Conservation (phyloP, 495 filamentous ascomycete genomes). For the Pyrenopolyporus hunteri region DNA sequence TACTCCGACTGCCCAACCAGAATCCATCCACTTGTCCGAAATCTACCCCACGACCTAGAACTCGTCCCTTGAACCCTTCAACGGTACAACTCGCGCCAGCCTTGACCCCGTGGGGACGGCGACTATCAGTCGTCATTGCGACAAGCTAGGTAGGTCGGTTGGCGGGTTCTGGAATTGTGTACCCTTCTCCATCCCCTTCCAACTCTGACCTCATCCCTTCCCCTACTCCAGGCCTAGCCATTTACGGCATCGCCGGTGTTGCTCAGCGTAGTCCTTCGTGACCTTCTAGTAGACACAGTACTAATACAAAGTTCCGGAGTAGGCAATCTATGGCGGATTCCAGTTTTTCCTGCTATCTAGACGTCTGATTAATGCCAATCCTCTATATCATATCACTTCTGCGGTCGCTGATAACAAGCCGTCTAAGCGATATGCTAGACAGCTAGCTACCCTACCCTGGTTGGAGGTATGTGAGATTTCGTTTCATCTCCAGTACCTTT, state of each 20-base stretch:
- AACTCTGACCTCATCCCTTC: constrained; percentile 28
- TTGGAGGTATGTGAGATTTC: constrained; percentile 39
- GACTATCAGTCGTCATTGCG: constrained; percentile 24
- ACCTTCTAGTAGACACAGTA: constrained; percentile 19
- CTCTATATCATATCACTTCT: constrained; percentile 17
- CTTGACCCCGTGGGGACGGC: constrained; percentile 36
- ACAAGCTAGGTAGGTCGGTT: constrained; percentile 17
- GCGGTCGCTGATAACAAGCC: constrained; percentile 12
- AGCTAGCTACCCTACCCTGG: constrained; percentile 11
- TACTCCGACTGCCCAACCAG: constrained; percentile 47
- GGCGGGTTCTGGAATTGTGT: constrained; percentile 23
- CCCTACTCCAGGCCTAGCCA: constrained; percentile 12
- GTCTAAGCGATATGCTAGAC: constrained; percentile 14
- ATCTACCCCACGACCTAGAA: constrained; percentile 40
- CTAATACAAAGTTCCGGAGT: constrained; percentile 28
- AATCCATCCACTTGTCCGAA: constrained; percentile 51
- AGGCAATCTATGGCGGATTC: constrained; percentile 11
- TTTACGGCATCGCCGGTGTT: constrained; percentile 9
- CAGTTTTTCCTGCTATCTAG: constrained; percentile 3
- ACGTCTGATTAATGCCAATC: constrained; percentile 14
- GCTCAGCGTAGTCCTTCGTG: constrained; percentile 11
- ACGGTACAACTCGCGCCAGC: constrained; percentile 17
- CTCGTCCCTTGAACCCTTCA: constrained; percentile 21
- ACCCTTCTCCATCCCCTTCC: constrained; percentile 5
- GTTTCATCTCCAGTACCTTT: constrained; percentile 31